phyloP scores from a whole-genome alignment of 139 green algal genomes.

The Chlamydomonas schloesseri region DNA sequence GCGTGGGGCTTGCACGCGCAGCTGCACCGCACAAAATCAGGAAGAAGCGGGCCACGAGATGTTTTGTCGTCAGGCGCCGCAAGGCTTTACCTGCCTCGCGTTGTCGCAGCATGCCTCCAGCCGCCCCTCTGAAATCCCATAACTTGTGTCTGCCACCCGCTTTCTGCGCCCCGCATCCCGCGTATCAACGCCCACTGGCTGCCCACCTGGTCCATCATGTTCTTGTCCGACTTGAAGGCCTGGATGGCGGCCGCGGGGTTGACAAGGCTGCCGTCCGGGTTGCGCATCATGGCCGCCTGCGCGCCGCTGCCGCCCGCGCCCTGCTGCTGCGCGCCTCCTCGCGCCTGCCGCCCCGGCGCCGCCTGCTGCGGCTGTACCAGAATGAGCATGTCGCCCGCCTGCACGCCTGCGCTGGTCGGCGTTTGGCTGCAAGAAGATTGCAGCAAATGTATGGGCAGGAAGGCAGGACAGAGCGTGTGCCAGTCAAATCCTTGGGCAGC shows the following conservation, averaged over 20 bases:
- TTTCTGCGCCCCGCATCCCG: no score
- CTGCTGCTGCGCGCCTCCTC: neutral
- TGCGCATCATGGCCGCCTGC: neutral
- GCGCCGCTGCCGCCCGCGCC: neutral
- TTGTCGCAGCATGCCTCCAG: no score
- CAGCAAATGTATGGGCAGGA: neutral
- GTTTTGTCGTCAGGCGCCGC: no score
- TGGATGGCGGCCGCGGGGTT: constrained; percentile 37
- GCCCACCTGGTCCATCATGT: constrained; percentile 11
- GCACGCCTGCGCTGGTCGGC: constrained; percentile 59
- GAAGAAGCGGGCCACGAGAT: no score
- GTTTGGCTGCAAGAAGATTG: constrained; percentile 45
- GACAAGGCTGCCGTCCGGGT: constrained; percentile 20
- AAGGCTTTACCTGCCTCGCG: no score
- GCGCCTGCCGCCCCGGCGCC: constrained; percentile 10
- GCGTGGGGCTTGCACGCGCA: neutral
- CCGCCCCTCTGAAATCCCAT: no score
- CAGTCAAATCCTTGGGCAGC: no score
- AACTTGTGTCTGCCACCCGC: no score
- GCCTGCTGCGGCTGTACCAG: constrained; percentile 25
- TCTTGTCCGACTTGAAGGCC: constrained; percentile 38
- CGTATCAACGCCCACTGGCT: no score
- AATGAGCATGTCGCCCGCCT: constrained; percentile 73
- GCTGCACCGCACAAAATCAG: no score
- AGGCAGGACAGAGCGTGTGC: no score